Percentiles rank a stretch among this genome's conserved stretches.
Conservation (phyloP, 352 stramenopile species). For the Phytopythium delawarense region DNA sequence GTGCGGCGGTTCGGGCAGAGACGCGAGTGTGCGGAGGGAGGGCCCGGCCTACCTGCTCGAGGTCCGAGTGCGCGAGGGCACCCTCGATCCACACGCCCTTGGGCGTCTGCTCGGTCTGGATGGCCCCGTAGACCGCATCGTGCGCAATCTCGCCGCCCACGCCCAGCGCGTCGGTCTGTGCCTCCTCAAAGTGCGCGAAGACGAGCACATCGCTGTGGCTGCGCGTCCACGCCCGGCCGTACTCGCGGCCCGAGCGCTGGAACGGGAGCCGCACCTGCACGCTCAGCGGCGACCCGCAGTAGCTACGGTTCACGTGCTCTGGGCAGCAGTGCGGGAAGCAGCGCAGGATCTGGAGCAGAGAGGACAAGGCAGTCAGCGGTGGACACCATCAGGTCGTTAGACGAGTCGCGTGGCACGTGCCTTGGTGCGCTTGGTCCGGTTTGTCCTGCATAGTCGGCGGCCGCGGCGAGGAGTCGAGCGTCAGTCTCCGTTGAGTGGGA, state of each 20-base stretch:
- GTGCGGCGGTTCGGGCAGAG: background rate
- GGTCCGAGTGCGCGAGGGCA: slow-evolving; percentile 14
- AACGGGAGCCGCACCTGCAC: slow-evolving; percentile 27
- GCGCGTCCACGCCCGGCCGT: slow-evolving; percentile 4
- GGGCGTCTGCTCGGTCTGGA: slow-evolving; percentile 56
- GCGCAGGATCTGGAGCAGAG: slow-evolving; percentile 41
- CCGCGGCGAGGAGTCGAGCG: background rate
- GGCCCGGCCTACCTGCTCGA: slow-evolving; percentile 8
- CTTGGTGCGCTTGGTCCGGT: slow-evolving; percentile 50
- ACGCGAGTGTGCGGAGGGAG: background rate
- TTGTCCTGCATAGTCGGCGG: slow-evolving; percentile 20
- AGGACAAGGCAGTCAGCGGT: background rate
- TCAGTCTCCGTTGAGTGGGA: background rate
- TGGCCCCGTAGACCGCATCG: slow-evolving; percentile 23
- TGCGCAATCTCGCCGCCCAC: slow-evolving; percentile 25
- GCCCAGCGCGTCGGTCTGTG: slow-evolving; percentile 22
- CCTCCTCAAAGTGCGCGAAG: slow-evolving; percentile 54
- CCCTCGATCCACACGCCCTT: slow-evolving; percentile 67
- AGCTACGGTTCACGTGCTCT: slow-evolving; percentile 59
- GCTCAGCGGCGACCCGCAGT: slow-evolving; percentile 53
- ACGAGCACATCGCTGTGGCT: slow-evolving; percentile 25
- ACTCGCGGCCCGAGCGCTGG: background rate
- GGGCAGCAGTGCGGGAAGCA: slow-evolving; percentile 76
- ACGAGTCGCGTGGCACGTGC: slow-evolving; percentile 1
- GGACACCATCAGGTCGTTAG: background rate